Conservation (phyloP, 352 stramenopile species). For the Pythium chondricola region DNA sequence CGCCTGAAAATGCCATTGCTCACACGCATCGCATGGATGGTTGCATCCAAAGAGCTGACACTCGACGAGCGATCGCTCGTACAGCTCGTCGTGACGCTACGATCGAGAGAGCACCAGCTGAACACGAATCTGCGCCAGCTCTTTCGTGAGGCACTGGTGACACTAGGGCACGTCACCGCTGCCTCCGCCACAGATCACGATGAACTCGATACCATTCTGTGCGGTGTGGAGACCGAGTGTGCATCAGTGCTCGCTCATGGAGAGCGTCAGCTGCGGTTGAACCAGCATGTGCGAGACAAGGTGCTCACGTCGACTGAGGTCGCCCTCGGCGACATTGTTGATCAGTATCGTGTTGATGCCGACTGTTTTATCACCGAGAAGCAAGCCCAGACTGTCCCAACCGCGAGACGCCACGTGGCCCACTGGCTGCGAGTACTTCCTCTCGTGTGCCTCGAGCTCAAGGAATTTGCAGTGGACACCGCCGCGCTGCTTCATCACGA, state of each 20-base stretch:
- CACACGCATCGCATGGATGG: constrained; percentile 12
- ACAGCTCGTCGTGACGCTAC: background rate
- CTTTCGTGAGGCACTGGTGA: background rate
- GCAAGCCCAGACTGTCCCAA: background rate
- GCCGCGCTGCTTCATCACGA: constrained; percentile 23
- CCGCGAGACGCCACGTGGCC: background rate
- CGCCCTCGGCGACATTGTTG: constrained; percentile 8
- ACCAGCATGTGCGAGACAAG: background rate
- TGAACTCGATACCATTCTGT: constrained; percentile 2
- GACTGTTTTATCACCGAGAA: constrained; percentile 34
- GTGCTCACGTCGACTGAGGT: constrained; percentile 14
- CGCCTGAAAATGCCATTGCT: background rate
- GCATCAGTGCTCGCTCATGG: background rate
- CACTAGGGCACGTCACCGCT: background rate
- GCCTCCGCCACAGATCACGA: background rate
- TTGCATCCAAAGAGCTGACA: constrained; percentile 4
- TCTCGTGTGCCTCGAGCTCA: constrained; percentile 36
- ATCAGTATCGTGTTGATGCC: constrained; percentile 21
- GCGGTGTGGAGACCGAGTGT: background rate
- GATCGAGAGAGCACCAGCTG: background rate
- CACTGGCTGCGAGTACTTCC: constrained; percentile 23
- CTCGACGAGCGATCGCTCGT: constrained; percentile 4
- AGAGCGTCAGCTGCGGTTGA: background rate
- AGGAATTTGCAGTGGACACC: constrained; percentile 30
- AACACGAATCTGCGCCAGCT: background rate